Evolutionary conservation across 2,329 filamentous ascomycete species (phyloP).

Genomic region (Fusarium metavorans): DNA sequence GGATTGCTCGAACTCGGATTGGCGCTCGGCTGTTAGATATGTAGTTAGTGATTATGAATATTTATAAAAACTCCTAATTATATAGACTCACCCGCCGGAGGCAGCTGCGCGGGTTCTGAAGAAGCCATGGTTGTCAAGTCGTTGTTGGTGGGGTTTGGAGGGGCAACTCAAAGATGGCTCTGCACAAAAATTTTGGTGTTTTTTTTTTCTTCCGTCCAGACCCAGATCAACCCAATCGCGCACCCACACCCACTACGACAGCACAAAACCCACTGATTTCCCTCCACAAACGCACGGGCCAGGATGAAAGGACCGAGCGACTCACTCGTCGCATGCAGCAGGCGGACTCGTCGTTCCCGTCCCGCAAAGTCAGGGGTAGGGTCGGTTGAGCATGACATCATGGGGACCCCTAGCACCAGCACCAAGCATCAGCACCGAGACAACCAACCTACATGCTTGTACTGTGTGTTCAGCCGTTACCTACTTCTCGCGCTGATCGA

Average conservation of each 20-base stretch:
- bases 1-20: constrained; percentile 83
- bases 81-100: constrained; percentile 45
- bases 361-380: constrained; percentile 35
- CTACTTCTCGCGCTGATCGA: constrained; percentile 1
- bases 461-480: constrained; percentile 27
- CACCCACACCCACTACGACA: constrained; percentile 8
- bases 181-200: constrained; percentile 48
- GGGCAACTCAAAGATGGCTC: constrained; percentile 41
- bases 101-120: constrained; percentile 46
- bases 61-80: background rate
- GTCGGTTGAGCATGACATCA: constrained; percentile 43
- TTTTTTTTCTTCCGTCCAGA: constrained; percentile 14
- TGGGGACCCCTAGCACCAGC: constrained; percentile 33
- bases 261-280: constrained; percentile 14
- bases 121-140: constrained; percentile 47
- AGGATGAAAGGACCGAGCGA: constrained; percentile 28
- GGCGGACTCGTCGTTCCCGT: constrained; percentile 17
- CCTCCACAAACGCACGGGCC: constrained; percentile 39
- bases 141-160: constrained; percentile 48
- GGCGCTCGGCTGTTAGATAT: constrained; percentile 60
- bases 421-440: background rate
- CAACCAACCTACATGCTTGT: background rate
- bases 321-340: constrained; percentile 30
- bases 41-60: constrained; percentile 4
- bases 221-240: background rate